Evolutionary conservation across 2,329 filamentous ascomycete genomes (phyloP), one percentile per base, ranked within the genome.

Genomic region (Aspergillus sp.): DNA sequence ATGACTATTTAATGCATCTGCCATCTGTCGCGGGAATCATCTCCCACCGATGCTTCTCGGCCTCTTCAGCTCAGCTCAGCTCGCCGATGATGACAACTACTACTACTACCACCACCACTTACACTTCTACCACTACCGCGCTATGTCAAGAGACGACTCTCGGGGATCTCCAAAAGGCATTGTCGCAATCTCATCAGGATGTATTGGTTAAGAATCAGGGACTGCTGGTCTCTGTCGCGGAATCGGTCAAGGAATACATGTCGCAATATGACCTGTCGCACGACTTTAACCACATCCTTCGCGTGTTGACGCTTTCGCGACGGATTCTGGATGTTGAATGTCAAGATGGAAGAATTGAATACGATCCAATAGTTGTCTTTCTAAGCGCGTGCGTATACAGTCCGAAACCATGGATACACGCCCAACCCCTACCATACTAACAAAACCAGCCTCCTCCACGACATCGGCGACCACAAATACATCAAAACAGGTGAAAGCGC

Each of bases 381-480:
- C 12, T 38, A 38, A 38, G 35, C 35, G 35, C 35, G 35, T 38
- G 7, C 2, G 35, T 9, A 9, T 19, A 12, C 2, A 7, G 10
- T 10, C 25, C 25, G 9, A 30, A 5, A 5, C 25, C 10, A 30
- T 12, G 10, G 3, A 30, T 12, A 30, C 7, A 30, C 10, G 9
- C 25, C 4, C 25, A 12, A 10, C 17, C 10, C n/a, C 20, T 22
- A 22, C 20, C 13, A 15, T 19, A 38, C 35, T 38, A 19, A 38
- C 5, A 7, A 19, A 9, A 19, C 7, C n/a, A 38, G 35, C 1
- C 76, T 90, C 4, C 78, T 91, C n/a, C 90, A 95, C 70, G 90
- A 95, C 60, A 84, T 95, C 15, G 88, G 87, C 51, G 90, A 95
- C 71, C 83, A 79, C 66, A 95, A 95, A 70, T 95, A 95, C 66